Percentiles rank a stretch among this genome's conserved stretches.
phyloP scores from a whole-genome alignment of 495 filamentous ascomycete genomes.

The Arthonia radiata region DNA sequence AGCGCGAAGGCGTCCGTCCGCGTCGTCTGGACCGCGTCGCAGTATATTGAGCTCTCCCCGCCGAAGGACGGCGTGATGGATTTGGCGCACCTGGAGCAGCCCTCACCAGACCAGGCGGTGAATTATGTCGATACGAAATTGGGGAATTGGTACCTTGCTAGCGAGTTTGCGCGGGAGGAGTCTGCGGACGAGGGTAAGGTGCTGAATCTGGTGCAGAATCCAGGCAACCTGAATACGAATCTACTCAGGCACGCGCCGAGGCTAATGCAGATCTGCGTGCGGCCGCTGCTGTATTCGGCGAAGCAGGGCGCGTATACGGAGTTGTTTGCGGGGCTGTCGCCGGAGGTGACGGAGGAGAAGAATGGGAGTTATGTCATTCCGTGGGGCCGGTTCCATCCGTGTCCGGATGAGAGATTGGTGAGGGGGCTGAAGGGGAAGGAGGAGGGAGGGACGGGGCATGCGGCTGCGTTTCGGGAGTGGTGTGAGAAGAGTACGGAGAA shows the following conservation, averaged over 20 bases:
- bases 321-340: constrained; percentile 18
- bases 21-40: constrained; percentile 1
- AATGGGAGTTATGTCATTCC: constrained; percentile 15
- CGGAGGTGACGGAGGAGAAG: constrained; percentile 12
- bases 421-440: constrained; percentile 16
- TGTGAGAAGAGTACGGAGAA: too few relatives aligned
- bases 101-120: constrained; percentile 5
- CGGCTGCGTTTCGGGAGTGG: constrained; percentile 3
- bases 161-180: too few relatives aligned
- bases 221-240: too few relatives aligned
- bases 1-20: too few relatives aligned
- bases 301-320: constrained; percentile 23
- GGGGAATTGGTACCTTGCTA: too few relatives aligned
- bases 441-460: constrained; percentile 9
- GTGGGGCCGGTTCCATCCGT: constrained; percentile 15
- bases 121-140: too few relatives aligned
- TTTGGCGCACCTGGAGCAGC: constrained; percentile 10
- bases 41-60: constrained; percentile 1
- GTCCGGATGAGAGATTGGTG: constrained; percentile 3
- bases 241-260: too few relatives aligned
- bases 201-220: too few relatives aligned
- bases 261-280: too few relatives aligned
- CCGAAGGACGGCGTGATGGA: constrained; percentile 1
- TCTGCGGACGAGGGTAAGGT: too few relatives aligned
- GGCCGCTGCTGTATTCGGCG: too few relatives aligned